Percentiles rank a stretch among this genome's conserved stretches.
Evolutionary conservation across 2,329 filamentous ascomycete genomes (phyloP).

Genomic region (Diplodia scrobiculata): DNA sequence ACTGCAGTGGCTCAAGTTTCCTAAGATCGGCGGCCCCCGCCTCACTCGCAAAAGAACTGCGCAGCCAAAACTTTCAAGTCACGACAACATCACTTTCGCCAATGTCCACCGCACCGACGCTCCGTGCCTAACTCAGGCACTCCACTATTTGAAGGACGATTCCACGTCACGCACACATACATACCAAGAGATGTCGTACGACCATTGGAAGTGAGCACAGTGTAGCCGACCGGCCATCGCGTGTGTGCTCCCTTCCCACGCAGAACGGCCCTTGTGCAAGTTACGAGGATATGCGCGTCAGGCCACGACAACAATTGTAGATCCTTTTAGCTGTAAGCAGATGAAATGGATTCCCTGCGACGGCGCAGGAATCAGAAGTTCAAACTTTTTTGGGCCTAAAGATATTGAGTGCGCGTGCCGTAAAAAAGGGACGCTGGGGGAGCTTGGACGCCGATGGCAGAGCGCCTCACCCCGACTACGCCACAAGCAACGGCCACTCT

Average conservation of each 20-base stretch:
- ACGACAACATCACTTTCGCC: neutral
- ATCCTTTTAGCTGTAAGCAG: neutral
- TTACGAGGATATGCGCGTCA: neutral
- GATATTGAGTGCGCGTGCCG: too few species aligned
- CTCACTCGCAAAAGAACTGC: too few species aligned
- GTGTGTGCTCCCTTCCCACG: neutral
- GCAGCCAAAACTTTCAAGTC: neutral
- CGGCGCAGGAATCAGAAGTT: too few species aligned
- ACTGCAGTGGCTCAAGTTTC: too few species aligned
- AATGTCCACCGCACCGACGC: neutral
- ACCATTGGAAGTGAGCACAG: neutral
- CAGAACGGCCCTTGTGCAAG: neutral
- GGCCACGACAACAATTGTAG: neutral
- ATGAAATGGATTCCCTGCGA: too few species aligned
- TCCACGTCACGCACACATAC: neutral
- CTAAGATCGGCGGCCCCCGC: too few species aligned
- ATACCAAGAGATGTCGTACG: neutral
- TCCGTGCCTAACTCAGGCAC: neutral
- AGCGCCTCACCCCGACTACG: neutral
- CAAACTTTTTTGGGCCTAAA: too few species aligned
- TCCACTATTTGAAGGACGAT: neutral
- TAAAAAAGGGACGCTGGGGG: neutral
- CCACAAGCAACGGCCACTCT: neutral
- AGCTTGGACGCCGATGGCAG: neutral
- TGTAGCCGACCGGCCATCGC: neutral